Evolutionary conservation across 148 eudicot genomes (phyloP).

Genomic region (Vaccinium myrtillus): DNA sequence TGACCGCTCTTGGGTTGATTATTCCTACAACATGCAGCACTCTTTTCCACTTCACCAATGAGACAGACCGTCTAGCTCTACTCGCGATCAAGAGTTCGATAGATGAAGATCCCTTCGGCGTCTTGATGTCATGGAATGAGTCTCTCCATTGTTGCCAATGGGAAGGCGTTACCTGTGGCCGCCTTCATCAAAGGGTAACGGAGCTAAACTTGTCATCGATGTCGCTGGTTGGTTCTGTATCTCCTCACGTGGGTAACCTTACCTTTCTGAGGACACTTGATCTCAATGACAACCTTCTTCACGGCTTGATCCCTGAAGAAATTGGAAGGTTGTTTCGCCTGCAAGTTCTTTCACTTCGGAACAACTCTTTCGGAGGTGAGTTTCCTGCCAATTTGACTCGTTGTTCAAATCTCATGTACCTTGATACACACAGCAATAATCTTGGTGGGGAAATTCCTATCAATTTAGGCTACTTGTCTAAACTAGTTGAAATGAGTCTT

Average conservation of each 20-base stretch:
- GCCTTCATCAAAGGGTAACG: slow-evolving; percentile 2
- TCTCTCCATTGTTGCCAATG: slow-evolving; percentile 18
- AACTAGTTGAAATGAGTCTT: neutral
- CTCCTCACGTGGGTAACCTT: slow-evolving; percentile 26
- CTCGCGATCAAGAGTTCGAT: slow-evolving; percentile 8
- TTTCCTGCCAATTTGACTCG: slow-evolving; percentile 2
- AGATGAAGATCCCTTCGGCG: neutral
- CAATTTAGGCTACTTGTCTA: neutral
- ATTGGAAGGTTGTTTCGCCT: slow-evolving; percentile 10
- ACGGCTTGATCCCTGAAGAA: slow-evolving; percentile 17
- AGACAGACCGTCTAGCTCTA: slow-evolving; percentile 18
- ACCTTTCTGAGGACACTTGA: slow-evolving; percentile 4
- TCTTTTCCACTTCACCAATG: neutral
- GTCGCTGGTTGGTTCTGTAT: slow-evolving; percentile 7
- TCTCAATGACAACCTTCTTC: neutral
- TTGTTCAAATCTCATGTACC: neutral
- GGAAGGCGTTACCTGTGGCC: slow-evolving; percentile 23
- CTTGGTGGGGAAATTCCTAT: slow-evolving; percentile 18
- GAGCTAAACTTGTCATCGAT: neutral
- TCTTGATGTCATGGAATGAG: slow-evolving; percentile 21
- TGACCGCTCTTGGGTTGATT: neutral
- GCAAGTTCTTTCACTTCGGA: neutral
- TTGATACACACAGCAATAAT: neutral
- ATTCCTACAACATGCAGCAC: neutral
- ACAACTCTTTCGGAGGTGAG: slow-evolving; percentile 13